Percentiles rank a stretch among this genome's conserved stretches.
phyloP scores from a whole-genome alignment of 2,329 filamentous ascomycete species.

The Colletotrichum viniferum region DNA sequence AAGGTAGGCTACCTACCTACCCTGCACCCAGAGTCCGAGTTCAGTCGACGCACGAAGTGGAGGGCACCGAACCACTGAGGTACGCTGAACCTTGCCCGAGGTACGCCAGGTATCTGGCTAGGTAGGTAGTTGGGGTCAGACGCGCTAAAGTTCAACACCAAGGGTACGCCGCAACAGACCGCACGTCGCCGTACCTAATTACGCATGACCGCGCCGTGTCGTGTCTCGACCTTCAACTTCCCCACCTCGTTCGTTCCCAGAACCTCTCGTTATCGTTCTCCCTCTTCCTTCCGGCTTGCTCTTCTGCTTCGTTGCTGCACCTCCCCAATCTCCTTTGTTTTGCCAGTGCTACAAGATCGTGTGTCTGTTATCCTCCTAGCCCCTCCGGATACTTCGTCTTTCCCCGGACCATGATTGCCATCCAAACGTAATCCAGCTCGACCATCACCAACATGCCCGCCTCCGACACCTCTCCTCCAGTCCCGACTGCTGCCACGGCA shows the following conservation, averaged over 20 bases:
- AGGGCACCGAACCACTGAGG: not conserved
- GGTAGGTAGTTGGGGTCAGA: not conserved
- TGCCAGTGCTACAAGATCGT: not conserved
- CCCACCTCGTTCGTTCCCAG: slow-evolving; percentile 18
- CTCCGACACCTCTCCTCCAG: not conserved
- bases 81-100: not conserved
- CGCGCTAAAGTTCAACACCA: slow-evolving; percentile 20
- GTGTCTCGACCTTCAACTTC: slow-evolving; percentile 17
- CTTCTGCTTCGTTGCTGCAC: not conserved
- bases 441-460: slow-evolving; percentile 1
- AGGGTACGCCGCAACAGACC: slow-evolving; percentile 2
- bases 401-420: slow-evolving; percentile 1
- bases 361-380: not conserved
- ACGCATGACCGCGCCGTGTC: slow-evolving; percentile 12
- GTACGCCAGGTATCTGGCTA: not conserved
- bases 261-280: slow-evolving; percentile 1
- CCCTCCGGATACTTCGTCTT: not conserved
- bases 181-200: slow-evolving; percentile 11
- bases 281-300: not conserved
- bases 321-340: not conserved
- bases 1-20: no score
- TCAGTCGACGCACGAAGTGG: not conserved
- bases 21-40: not conserved
- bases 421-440: not conserved
- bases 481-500: not conserved